A percentile compares a stretch with the other conserved stretches of the same genome.
Evolutionary conservation across 1,284 basidiomycete species (phyloP).

Genomic region (Puccinia triticina): DNA sequence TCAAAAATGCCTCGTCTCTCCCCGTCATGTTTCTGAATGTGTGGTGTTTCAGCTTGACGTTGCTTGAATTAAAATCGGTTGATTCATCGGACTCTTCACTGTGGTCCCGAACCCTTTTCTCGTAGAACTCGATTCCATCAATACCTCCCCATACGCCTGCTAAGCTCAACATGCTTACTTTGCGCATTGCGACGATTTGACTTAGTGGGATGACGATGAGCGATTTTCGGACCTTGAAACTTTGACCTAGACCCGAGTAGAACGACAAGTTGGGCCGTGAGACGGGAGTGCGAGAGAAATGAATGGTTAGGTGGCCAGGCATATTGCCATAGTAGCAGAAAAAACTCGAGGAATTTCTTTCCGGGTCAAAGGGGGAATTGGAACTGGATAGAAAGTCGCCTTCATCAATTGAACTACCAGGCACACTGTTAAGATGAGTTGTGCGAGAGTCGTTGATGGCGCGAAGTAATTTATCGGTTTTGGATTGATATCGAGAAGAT

Average conservation of each 20-base stretch:
- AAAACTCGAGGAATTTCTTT: conserved; percentile 24
- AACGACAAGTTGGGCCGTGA: conserved; percentile 8
- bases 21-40: conserved; percentile 30
- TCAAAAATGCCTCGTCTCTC: conserved; percentile 43
- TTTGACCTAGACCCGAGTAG: conserved; percentile 16
- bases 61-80: not conserved
- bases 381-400: not conserved
- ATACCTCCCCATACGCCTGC: conserved; percentile 47
- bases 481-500: conserved; percentile 5
- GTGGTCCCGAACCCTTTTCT: not conserved
- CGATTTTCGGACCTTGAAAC: conserved; percentile 1
- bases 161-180: conserved; percentile 30
- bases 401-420: not conserved
- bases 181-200: conserved; percentile 42
- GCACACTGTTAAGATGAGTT: not conserved
- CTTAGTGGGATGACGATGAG: conserved; percentile 2
- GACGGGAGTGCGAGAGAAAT: conserved; percentile 6
- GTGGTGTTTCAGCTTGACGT: conserved; percentile 22
- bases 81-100: not conserved
- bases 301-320: conserved; percentile 38
- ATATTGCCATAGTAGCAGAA: conserved; percentile 40
- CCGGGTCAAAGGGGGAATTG: conserved; percentile 13
- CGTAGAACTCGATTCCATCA: conserved; percentile 44
- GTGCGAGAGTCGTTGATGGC: conserved; percentile 4
- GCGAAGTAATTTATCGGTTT: conserved; percentile 13